Conservation (phyloP, 1,284 basidiomycete species). For the Trametes polyzona region DNA sequence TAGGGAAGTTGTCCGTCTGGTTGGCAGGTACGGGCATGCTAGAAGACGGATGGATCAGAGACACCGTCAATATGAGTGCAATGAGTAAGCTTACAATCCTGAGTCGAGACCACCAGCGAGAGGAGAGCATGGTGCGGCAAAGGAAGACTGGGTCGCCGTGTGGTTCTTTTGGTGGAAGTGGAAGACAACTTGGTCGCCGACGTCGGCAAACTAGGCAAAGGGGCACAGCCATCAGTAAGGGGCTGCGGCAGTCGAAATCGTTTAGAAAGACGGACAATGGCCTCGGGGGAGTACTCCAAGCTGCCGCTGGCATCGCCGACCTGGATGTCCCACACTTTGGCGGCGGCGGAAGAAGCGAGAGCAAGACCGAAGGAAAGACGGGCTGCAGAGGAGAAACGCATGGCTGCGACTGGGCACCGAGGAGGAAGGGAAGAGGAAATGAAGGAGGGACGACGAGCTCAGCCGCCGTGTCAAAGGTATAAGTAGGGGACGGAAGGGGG, state of each 20-base stretch:
- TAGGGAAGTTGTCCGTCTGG: conserved; percentile 40
- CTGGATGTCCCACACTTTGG: conserved; percentile 48
- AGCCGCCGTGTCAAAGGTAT: conserved; percentile 19
- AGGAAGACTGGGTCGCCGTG: conserved; percentile 60
- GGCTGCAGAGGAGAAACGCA: conserved; percentile 43
- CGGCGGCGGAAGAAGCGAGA: conserved; percentile 51
- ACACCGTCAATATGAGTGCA: not conserved
- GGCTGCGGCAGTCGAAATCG: not conserved
- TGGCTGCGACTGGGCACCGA: conserved; percentile 44
- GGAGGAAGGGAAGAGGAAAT: conserved; percentile 19
- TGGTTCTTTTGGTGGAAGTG: conserved; percentile 60
- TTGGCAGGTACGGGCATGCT: conserved; percentile 55
- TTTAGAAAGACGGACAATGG: conserved; percentile 47
- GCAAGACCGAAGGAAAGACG: conserved; percentile 39
- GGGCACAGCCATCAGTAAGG: not conserved
- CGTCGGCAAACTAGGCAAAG: conserved; percentile 43
- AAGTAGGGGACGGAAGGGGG: conserved; percentile 20
- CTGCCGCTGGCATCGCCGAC: conserved; percentile 53
- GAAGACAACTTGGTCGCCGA: conserved; percentile 64
- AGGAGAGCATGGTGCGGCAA: conserved; percentile 52
- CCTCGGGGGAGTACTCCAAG: conserved; percentile 51
- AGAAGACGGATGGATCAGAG: not conserved
- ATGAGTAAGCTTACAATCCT: conserved; percentile 55
- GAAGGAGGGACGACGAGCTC: conserved; percentile 28
- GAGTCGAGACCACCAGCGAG: conserved; percentile 56